phyloP scores from a whole-genome alignment of 108 stramenopile species.

The Stephanodiscus triporus region DNA sequence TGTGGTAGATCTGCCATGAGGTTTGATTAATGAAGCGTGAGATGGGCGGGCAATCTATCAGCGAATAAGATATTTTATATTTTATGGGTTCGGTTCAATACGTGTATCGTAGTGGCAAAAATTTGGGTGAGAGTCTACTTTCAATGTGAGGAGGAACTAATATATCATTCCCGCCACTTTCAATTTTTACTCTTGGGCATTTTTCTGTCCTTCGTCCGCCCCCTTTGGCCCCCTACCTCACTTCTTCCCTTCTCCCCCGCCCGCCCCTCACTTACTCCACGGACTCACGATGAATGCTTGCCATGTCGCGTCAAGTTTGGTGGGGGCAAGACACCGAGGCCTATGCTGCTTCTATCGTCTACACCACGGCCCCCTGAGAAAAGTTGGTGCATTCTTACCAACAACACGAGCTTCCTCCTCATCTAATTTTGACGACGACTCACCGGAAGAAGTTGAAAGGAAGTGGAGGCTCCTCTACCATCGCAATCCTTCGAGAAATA shows the following conservation, averaged over 20 bases:
- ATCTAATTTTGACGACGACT: slow-evolving; percentile 9
- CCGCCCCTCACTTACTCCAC: neutral
- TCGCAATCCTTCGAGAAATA: slow-evolving; percentile 44
- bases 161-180: neutral
- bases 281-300: neutral
- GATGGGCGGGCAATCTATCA: too few species aligned
- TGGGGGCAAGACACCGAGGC: neutral
- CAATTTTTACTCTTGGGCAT: neutral
- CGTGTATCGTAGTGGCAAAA: too few species aligned
- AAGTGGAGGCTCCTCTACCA: slow-evolving; percentile 44
- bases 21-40: neutral
- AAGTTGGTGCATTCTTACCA: neutral
- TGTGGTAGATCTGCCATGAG: slow-evolving; percentile 26
- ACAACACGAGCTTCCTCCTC: slow-evolving; percentile 8
- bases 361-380: neutral
- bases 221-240: too few species aligned
- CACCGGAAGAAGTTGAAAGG: neutral
- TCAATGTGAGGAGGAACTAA: too few species aligned
- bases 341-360: neutral
- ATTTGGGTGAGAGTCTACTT: too few species aligned
- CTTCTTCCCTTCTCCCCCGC: too few species aligned
- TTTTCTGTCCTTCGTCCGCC: too few species aligned
- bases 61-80: too few species aligned
- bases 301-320: neutral
- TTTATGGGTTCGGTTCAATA: too few species aligned